Evolutionary conservation across 2,329 filamentous ascomycete species (phyloP), one percentile per base, ranked within the genome.

Genomic region (Venturia asperata): DNA sequence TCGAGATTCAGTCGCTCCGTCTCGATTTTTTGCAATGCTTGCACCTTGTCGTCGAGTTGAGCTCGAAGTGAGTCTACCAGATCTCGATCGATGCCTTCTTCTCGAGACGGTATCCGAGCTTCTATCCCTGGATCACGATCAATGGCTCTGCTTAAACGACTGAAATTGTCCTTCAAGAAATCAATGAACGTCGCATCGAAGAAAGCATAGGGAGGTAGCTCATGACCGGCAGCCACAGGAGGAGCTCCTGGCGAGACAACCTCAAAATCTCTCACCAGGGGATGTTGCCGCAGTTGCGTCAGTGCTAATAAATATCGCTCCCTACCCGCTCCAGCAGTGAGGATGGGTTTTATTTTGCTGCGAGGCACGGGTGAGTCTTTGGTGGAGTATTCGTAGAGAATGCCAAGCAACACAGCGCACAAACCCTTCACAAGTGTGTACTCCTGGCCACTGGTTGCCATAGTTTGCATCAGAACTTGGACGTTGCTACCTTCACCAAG

Each of bases 81-180:
- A 71, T 97, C 91, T 49, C 93, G 85, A n/a, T 95, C 96, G 45
- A 99, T 89, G 4, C 93, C 90, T 4, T 92, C 93, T 71, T 93
- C 92, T 69, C 94, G 87, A 13, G 92, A 90, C 65, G 92, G 81
- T 13, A 94, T 84, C 0, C 91, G 88, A 34, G 95, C 87, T 74
- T 99, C 94, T 67, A 95, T 80, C 1, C 88, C 91, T 0, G 94
- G 94, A 68, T 96, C 91, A 67, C 93, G 87, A 75, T 99, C 94
- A 70, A 99, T 90, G 17, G 91, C 90, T 68, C 91, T 86, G 47
- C 88, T 80, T 66, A 97, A 79, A 10, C 92, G 88, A 71, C 90
- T 93, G 73, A 95, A 97, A 73, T 96, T 96, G 72, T 97, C 92
- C 72, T 97, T 97, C 71, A 97, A 85, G 71, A 97, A 96, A 67